These are phyloP conservation scores for Colletotrichum sp. DNA, from an alignment of 2,329 filamentous ascomycete species.

Conservation along the genomic window DNA sequence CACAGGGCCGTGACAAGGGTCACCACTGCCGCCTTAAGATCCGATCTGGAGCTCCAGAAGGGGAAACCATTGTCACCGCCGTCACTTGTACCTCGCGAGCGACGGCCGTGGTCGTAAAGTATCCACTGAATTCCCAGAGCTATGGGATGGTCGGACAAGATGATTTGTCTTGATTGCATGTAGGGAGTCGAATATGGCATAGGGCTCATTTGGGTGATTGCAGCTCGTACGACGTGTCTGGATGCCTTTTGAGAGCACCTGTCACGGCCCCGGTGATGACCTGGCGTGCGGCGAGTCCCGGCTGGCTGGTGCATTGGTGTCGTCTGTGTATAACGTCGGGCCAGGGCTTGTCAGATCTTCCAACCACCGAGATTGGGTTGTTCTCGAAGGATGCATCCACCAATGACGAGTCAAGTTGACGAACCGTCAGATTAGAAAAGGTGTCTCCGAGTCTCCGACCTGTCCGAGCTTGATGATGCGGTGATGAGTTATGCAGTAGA, in stretches of 20 bases:
- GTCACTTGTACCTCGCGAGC: background rate
- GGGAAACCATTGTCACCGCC: background rate
- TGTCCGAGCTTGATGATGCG: background rate
- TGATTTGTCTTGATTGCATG: constrained; percentile 10
- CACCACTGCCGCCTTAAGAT: constrained; percentile 1
- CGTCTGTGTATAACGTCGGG: background rate
- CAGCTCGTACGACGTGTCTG: constrained; percentile 16
- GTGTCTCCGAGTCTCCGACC: background rate
- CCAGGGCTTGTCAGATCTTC: background rate
- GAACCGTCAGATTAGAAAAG: background rate
- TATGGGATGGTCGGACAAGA: constrained; percentile 12
- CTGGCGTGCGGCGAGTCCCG: constrained; percentile 3
- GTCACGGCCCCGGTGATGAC: background rate
- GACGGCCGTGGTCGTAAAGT: constrained; percentile 17
- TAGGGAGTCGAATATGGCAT: constrained; percentile 1
- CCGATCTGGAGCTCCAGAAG: constrained; percentile 7
- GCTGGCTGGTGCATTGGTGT: background rate
- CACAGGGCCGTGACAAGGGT: constrained; percentile 19
- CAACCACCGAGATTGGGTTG: background rate
- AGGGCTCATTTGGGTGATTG: constrained; percentile 11
- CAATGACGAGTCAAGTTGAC: background rate
- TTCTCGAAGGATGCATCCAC: background rate
- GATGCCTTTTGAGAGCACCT: background rate
- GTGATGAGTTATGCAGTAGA: background rate
- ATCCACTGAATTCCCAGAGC: constrained; percentile 16